Evolutionary conservation across 2,329 filamentous ascomycete species (phyloP).

Genomic region (Clarireedia paspali): DNA sequence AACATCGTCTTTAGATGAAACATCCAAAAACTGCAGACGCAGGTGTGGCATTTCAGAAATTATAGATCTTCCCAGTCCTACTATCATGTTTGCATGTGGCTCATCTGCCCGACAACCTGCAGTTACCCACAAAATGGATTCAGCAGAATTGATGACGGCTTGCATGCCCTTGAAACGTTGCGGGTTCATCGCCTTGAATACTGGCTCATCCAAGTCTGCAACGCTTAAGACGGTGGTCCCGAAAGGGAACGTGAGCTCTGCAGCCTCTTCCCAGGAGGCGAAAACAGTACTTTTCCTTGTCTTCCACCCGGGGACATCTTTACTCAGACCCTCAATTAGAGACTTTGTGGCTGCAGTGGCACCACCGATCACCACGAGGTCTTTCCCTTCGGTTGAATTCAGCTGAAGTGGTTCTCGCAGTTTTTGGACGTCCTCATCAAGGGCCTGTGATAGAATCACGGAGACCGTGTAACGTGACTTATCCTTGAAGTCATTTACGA

Average conservation of each 20-base stretch:
- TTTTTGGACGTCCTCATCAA: conserved; percentile 10
- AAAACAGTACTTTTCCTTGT: not conserved
- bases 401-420: conserved; percentile 2
- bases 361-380: conserved; percentile 2
- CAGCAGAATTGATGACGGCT: not conserved
- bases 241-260: conserved; percentile 1
- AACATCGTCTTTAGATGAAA: conserved; percentile 5
- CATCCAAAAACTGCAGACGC: conserved; percentile 16
- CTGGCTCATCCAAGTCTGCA: conserved; percentile 27
- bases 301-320: not conserved
- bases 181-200: not conserved
- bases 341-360: not conserved
- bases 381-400: not conserved
- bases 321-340: not conserved
- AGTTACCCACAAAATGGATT: conserved; percentile 17
- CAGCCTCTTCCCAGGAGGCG: not conserved
- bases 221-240: conserved; percentile 16
- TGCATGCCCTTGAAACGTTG: not conserved
- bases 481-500: conserved; percentile 1
- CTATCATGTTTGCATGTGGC: conserved; percentile 14
- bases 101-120: conserved; percentile 6
- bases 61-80: conserved; percentile 16
- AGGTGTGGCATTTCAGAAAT: conserved; percentile 17
- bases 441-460: conserved; percentile 4
- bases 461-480: not conserved